These are phyloP conservation scores for Daucus carota DNA, from an alignment of 129 eudicot genomes.

Conservation along the genomic window DH1_v3.0 NC_030386.2:40506501-40507000, in stretches of 20 bases:
- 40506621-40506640: not conserved
- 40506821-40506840: constrained; percentile 68
- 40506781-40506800: constrained; percentile 65
- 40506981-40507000: no score
- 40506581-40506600: constrained; percentile 62
- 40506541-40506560: constrained; percentile 50
- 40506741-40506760: constrained; percentile 47
- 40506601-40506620: constrained; percentile 37
- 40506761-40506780: constrained; percentile 47
- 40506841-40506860: not conserved
- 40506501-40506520: constrained; percentile 42
- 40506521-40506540: constrained; percentile 57
- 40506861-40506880: constrained; percentile 8
- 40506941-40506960: not conserved
- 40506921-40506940: not conserved
- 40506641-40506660: not conserved
- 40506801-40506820: constrained; percentile 66
- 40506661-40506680: not conserved
- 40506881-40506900: not conserved
- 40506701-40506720: constrained; percentile 64
- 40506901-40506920: not conserved
- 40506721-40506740: constrained; percentile 50
- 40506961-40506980: not conserved
- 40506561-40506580: constrained; percentile 65
- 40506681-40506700: constrained; percentile 42